Evolutionary conservation across 805 yeast species (phyloP).

Genomic region (Metschnikowia lunata): DNA sequence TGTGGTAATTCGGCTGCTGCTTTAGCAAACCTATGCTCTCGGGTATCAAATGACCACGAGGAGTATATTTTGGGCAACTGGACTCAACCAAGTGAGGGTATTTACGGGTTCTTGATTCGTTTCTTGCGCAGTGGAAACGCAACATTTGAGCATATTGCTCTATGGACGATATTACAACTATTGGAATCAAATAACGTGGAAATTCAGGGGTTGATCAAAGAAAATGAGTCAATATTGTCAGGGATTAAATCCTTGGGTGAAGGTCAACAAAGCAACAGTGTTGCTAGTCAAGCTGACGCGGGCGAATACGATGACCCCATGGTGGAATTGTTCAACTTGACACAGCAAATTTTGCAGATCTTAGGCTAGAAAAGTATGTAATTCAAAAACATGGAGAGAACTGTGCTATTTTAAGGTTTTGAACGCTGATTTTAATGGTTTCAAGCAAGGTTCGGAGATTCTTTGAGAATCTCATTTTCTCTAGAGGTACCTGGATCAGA

Average conservation of each 20-base stretch:
- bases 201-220: conserved; percentile 52
- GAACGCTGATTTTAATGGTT: too few relatives aligned
- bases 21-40: conserved; percentile 88
- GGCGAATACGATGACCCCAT: conserved; percentile 58
- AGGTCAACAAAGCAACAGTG: conserved; percentile 24
- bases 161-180: conserved; percentile 93
- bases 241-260: conserved; percentile 49
- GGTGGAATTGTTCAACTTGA: conserved; percentile 58
- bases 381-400: background rate
- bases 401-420: too few relatives aligned
- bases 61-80: conserved; percentile 71
- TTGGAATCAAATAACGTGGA: conserved; percentile 78
- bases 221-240: conserved; percentile 48
- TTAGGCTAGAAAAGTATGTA: conserved; percentile 25
- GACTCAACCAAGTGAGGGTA: conserved; percentile 78
- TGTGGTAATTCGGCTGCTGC: conserved; percentile 99
- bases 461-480: too few relatives aligned
- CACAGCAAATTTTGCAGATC: conserved; percentile 62
- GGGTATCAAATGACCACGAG: conserved; percentile 73
- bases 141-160: conserved; percentile 95
- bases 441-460: too few relatives aligned
- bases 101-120: conserved; percentile 73
- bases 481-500: too few relatives aligned
- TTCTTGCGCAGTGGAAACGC: conserved; percentile 82
- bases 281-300: conserved; percentile 9